Conservation (phyloP, 306 rosid species). For the Acacia confusa region DNA sequence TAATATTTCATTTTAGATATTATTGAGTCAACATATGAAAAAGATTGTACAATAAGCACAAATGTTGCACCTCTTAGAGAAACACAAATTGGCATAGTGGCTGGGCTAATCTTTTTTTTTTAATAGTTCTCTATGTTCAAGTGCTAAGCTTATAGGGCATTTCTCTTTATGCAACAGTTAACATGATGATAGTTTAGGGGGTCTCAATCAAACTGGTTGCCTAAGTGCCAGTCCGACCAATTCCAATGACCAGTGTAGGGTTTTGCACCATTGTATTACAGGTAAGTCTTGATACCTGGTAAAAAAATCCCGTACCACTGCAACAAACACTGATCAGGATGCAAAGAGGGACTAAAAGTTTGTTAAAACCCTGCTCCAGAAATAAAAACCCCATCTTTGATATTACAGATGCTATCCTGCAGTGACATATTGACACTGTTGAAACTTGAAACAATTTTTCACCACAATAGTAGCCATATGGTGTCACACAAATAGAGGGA, state of each 20-base stretch:
- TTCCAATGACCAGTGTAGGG: background rate
- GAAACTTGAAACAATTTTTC: constrained; percentile 4
- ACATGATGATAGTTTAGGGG: background rate
- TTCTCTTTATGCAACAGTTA: background rate
- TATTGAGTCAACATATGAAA: background rate
- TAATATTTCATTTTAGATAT: background rate
- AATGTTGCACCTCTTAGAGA: background rate
- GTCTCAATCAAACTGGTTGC: background rate
- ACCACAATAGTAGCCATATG: background rate
- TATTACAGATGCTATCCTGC: constrained; percentile 95
- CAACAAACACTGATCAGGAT: constrained; percentile 63
- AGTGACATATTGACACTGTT: constrained; percentile 25
- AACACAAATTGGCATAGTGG: background rate
- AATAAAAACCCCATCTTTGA: constrained; percentile 95
- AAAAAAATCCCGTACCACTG: constrained; percentile 87
- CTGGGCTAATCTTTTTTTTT: background rate
- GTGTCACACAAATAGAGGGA: background rate
- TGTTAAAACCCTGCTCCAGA: constrained; percentile 88
- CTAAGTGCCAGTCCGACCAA: background rate
- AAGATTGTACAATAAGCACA: background rate
- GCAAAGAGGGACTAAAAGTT: constrained; percentile 80
- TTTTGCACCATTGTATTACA: constrained; percentile 4
- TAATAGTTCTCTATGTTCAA: background rate
- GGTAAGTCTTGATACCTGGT: constrained; percentile 60
- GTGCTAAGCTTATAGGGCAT: background rate